Percentiles rank a stretch among this genome's conserved stretches.
These are phyloP conservation scores for Phytophthora cactorum DNA, from an alignment of 352 stramenopile species.

Conservation along the genomic window DNA sequence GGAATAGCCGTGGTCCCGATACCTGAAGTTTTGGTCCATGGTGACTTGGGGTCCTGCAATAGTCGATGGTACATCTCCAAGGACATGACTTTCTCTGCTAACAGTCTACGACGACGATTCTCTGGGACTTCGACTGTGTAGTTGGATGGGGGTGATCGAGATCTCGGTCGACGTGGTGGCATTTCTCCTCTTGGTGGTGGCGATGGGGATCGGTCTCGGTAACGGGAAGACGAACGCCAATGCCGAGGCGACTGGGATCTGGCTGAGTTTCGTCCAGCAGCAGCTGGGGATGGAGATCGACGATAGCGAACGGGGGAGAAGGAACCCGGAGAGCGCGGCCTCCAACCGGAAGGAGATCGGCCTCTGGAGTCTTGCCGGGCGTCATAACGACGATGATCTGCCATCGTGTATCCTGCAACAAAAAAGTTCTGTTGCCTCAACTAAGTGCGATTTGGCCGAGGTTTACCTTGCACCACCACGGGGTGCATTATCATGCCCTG, in stretches of 20 bases:
- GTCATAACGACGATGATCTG: constrained; percentile 16
- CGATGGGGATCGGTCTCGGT: constrained; percentile 18
- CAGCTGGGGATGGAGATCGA: constrained; percentile 6
- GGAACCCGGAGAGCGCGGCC: constrained; percentile 1
- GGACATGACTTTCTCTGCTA: constrained; percentile 27
- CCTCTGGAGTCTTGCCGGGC: neutral
- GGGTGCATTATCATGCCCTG: too few species aligned
- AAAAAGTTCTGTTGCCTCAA: neutral
- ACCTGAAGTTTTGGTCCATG: constrained; percentile 9
- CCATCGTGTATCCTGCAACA: constrained; percentile 5
- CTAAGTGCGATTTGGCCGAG: constrained; percentile 20
- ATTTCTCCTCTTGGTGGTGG: constrained; percentile 10
- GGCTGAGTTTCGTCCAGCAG: constrained; percentile 1
- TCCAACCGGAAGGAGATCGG: neutral
- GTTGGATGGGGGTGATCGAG: constrained; percentile 17
- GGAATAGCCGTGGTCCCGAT: constrained; percentile 15
- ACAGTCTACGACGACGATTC: constrained; percentile 12
- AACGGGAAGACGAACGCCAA: constrained; percentile 15
- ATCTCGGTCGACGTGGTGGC: constrained; percentile 15
- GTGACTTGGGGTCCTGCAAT: constrained; percentile 10
- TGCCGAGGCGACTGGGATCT: constrained; percentile 14
- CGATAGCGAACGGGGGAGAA: neutral
- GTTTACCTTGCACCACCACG: too few species aligned
- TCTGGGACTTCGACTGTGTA: constrained; percentile 14
- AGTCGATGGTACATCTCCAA: constrained; percentile 18